phyloP scores from a whole-genome alignment of 2,329 filamentous ascomycete species.

The Truncatella angustata region DNA sequence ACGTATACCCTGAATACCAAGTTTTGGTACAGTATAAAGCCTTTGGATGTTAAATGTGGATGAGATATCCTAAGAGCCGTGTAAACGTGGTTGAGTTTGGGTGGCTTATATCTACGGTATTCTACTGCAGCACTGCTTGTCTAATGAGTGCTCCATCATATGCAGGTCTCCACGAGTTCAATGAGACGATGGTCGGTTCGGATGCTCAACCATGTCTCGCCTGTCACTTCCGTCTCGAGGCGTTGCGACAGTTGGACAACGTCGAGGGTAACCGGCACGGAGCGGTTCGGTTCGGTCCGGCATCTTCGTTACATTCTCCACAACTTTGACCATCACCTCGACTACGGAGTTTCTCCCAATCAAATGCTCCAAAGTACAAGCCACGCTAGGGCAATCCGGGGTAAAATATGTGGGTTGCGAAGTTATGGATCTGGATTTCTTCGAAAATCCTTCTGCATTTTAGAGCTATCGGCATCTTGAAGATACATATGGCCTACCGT shows the following conservation, averaged over 20 bases:
- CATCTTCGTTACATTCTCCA: too few species aligned
- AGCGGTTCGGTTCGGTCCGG: slow-evolving; percentile 2
- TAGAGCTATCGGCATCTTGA: neutral
- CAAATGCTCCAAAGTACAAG: neutral
- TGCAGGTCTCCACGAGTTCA: neutral
- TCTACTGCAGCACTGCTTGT: neutral
- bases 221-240: neutral
- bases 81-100: neutral
- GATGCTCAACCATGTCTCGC: neutral
- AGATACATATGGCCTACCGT: neutral
- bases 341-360: neutral
- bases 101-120: neutral
- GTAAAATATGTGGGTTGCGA: too few species aligned
- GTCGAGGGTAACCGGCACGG: neutral
- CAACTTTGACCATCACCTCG: too few species aligned
- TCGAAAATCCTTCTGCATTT: neutral
- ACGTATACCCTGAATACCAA: neutral
- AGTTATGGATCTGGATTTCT: neutral
- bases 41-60: neutral
- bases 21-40: neutral
- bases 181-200: neutral
- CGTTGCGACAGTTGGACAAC: neutral
- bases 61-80: neutral
- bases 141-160: neutral
- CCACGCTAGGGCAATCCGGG: too few species aligned